Percentiles rank a stretch among this genome's conserved stretches.
These are phyloP conservation scores for Phylloporus rhodoxanthus DNA, from an alignment of 768 basidiomycete species.

Conservation along the genomic window DNA sequence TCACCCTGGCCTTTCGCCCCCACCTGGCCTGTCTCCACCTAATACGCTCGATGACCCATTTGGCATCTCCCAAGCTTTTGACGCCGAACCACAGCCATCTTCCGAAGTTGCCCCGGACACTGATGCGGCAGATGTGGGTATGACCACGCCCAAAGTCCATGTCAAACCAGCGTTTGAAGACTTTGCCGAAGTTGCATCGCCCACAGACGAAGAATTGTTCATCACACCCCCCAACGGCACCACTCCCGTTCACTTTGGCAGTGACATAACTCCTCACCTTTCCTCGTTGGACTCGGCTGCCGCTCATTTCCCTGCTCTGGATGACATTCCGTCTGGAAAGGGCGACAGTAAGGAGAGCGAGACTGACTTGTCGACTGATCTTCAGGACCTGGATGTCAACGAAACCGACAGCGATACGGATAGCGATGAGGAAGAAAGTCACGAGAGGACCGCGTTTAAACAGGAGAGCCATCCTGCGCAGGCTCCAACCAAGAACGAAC, in stretches of 20 bases:
- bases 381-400: conserved; percentile 54
- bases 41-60: conserved; percentile 44
- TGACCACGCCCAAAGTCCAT: conserved; percentile 18
- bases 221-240: conserved; percentile 52
- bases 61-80: conserved; percentile 37
- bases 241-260: conserved; percentile 19
- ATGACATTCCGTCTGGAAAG: conserved; percentile 20
- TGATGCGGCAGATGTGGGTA: conserved; percentile 16
- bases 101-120: conserved; percentile 19
- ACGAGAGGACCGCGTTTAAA: conserved; percentile 21
- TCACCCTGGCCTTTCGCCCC: conserved; percentile 27
- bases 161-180: conserved; percentile 9
- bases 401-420: conserved; percentile 52
- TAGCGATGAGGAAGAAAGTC: conserved; percentile 40
- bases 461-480: conserved; percentile 17
- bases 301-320: conserved; percentile 36
- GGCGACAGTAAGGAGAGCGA: conserved; percentile 32
- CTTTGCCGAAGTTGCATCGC: conserved; percentile 21
- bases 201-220: conserved; percentile 49
- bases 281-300: conserved; percentile 24
- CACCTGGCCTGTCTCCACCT: conserved; percentile 10
- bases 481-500: conserved; percentile 11
- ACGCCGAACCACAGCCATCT: conserved; percentile 5
- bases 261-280: conserved; percentile 12
- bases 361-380: conserved; percentile 47